A percentile compares a stretch with the other conserved stretches of the same genome.
phyloP scores from a whole-genome alignment of 768 basidiomycete species.

The Suillus paluster region DNA sequence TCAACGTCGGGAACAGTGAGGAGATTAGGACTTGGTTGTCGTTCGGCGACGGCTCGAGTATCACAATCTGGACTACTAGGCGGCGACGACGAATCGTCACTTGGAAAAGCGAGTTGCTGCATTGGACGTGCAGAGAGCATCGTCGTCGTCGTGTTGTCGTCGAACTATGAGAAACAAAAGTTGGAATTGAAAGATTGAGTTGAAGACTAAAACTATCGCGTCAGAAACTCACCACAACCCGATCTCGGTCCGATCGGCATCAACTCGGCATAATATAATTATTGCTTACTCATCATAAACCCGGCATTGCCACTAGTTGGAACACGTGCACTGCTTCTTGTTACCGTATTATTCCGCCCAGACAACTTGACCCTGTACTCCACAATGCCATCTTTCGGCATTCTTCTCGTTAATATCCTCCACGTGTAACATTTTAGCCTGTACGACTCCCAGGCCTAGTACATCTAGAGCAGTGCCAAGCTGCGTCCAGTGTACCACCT shows the following conservation, averaged over 20 bases:
- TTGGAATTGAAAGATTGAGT: conserved; percentile 1
- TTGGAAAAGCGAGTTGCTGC: conserved; percentile 28
- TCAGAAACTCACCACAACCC: neutral
- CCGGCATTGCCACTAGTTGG: too few species aligned
- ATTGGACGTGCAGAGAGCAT: conserved; percentile 47
- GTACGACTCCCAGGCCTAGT: too few species aligned
- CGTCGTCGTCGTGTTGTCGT: too few species aligned
- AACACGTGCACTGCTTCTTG: too few species aligned
- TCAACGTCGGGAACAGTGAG: conserved; percentile 9
- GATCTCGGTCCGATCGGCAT: conserved; percentile 16
- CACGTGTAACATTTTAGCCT: too few species aligned
- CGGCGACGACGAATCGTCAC: neutral
- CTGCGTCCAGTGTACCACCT: too few species aligned
- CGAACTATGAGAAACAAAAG: too few species aligned
- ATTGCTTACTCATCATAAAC: neutral
- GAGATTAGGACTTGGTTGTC: neutral
- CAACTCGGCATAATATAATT: neutral
- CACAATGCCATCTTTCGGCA: too few species aligned
- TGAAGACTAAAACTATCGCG: conserved; percentile 8
- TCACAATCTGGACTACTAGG: neutral
- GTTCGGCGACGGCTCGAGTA: neutral
- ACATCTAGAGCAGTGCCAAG: too few species aligned
- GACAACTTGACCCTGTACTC: too few species aligned
- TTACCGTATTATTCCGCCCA: too few species aligned
- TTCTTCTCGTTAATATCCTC: too few species aligned